Evolutionary conservation across 2,329 filamentous ascomycete species (phyloP), one percentile per base, ranked within the genome.

Genomic region (Spiromastix sp.): DNA sequence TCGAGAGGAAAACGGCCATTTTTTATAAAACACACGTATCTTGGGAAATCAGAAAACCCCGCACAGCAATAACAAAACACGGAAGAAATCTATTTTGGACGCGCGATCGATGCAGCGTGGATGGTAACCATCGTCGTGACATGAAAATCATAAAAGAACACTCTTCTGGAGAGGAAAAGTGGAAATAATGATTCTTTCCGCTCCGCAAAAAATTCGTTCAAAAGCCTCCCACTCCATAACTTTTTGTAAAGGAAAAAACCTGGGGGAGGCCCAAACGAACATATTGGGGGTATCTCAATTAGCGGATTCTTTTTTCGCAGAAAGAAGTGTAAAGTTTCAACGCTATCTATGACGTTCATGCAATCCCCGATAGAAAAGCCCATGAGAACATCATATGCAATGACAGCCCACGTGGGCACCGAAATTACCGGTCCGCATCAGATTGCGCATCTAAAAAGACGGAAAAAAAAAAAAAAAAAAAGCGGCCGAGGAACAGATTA

Each of bases 301-400:
- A 63, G 54, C 58, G 57, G 58, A 59, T n/a, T n/a, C n/a, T n/a
- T n/a, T n/a, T n/a, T n/a, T n/a, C 51, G 51, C 46, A 57, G 52
- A 50, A 51, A 49, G 55, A 56, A 59, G 60, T 61, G 32, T n/a
- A n/a, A 31, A 39, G 30, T 59, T 53, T 57, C 60, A 68, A 66
- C 64, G 64, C 65, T 64, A 59, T 68, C 64, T 68, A 68, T 67
- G 58, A 62, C 64, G 56, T 45, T 44, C 42, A 45, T 47, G 40
- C 42, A 41, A 42, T 54, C 51, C 54, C 25, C 22, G 17, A 31
- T 36, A 22, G 29, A 47, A 46, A 53, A 50, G 51, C 52, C 48
- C 46, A 42, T n/a, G 45, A 26, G 32, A 17, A 15, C 44, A 44
- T 43, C 43, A 44, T 40, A 45, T 37, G 36, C 38, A 35, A 26